Conservation (phyloP, 2,329 filamentous ascomycete species). For the Apiospora marii region DNA sequence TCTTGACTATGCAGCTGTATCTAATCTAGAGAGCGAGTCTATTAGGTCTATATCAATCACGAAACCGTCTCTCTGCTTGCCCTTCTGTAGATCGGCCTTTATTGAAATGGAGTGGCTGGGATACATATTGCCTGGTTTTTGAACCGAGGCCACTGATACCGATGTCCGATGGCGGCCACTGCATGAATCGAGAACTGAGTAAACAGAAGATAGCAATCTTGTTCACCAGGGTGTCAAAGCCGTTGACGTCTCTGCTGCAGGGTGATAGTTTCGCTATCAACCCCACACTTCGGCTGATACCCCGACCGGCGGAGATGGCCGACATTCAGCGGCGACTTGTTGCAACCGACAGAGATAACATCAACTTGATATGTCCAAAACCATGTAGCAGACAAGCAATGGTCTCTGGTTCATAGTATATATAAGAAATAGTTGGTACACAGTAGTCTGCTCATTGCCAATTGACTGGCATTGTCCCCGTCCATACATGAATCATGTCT, state of each 20-base stretch:
- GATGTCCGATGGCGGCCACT: not conserved
- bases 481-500: not conserved
- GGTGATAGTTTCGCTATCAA: not conserved
- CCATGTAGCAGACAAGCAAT: not conserved
- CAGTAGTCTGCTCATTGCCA: not conserved
- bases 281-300: constrained; percentile 4
- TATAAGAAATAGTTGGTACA: not conserved
- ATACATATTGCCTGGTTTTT: not conserved
- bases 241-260: constrained; percentile 10
- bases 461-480: not conserved
- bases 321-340: not conserved
- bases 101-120: not conserved
- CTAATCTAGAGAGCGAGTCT: not conserved
- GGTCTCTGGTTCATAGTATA: not conserved
- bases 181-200: not conserved
- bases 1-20: not conserved
- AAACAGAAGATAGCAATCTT: not conserved
- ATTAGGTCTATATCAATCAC: no score
- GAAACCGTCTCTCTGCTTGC: not conserved
- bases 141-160: not conserved
- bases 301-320: not conserved
- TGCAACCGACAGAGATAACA: not conserved
- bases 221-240: not conserved
- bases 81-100: not conserved
- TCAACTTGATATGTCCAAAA: not conserved